Evolutionary conservation across 129 eudicot genomes (phyloP).

Genomic region (Centella asiatica): DNA sequence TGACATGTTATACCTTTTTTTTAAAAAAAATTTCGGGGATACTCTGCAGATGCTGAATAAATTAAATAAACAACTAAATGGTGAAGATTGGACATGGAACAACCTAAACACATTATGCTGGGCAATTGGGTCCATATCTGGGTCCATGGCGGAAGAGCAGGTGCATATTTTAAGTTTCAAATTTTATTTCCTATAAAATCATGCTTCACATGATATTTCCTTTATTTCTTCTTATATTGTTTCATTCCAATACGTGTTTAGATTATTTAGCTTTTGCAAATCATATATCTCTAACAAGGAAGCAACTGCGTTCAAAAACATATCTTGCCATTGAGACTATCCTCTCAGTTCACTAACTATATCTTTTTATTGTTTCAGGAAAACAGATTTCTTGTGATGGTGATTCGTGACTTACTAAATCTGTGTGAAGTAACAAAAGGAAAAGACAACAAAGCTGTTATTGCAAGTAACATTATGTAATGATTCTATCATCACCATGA

Average conservation of each 20-base stretch:
- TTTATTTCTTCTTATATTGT: too few relatives aligned
- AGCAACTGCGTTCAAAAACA: too few relatives aligned
- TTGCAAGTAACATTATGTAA: slow-evolving; percentile 97
- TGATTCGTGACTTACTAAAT: slow-evolving; percentile 87
- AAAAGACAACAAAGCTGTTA: slow-evolving; percentile 97
- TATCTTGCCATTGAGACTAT: too few relatives aligned
- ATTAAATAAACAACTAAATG: slow-evolving; percentile 70
- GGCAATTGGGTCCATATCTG: slow-evolving; percentile 99
- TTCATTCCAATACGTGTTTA: too few relatives aligned
- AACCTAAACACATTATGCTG: slow-evolving; percentile 94
- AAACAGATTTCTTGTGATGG: slow-evolving; percentile 96
- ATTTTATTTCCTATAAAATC: neutral
- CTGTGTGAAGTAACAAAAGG: slow-evolving; percentile 98
- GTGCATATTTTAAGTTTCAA: slow-evolving; percentile 20
- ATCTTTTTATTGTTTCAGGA: slow-evolving; percentile 44
- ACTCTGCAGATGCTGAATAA: slow-evolving; percentile 79
- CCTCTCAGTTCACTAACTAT: too few relatives aligned
- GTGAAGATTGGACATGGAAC: slow-evolving; percentile 99
- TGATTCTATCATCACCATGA: slow-evolving; percentile 13
- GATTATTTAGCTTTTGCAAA: neutral
- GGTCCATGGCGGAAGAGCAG: slow-evolving; percentile 99
- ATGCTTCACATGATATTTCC: neutral
- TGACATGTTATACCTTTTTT: neutral
- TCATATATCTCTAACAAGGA: too few relatives aligned
- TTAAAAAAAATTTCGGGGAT: slow-evolving; percentile 14